Evolutionary conservation across 768 basidiomycete species (phyloP).

Genomic region (Leucosporidium yakuticum): DNA sequence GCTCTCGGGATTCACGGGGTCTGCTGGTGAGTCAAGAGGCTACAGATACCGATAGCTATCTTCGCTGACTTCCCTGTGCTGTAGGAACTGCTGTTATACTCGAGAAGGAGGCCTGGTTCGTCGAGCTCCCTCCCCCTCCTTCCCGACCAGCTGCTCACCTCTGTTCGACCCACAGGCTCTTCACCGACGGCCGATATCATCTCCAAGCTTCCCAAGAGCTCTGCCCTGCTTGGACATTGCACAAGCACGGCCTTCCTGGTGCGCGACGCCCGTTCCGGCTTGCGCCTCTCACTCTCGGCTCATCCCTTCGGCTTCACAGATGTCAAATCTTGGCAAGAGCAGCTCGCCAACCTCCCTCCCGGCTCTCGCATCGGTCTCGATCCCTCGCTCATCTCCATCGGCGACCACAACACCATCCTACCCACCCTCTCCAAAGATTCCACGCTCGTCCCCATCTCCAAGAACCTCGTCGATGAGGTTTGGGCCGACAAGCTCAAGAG

Average conservation of each 20-base stretch:
- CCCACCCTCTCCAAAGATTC: constrained; percentile 58
- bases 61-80: neutral
- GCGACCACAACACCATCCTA: constrained; percentile 59
- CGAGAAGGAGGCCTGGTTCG: constrained; percentile 54
- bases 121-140: too few relatives aligned
- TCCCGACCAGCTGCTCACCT: too few relatives aligned
- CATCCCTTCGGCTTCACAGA: constrained; percentile 48
- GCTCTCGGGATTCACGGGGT: constrained; percentile 91
- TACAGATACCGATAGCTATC: too few relatives aligned
- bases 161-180: constrained; percentile 47
- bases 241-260: constrained; percentile 87
- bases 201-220: constrained; percentile 80
- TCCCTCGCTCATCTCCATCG: constrained; percentile 65
- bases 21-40: constrained; percentile 57
- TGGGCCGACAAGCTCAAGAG: constrained; percentile 69
- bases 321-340: constrained; percentile 86
- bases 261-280: constrained; percentile 24
- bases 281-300: constrained; percentile 33
- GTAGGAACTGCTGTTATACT: constrained; percentile 73
- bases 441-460: constrained; percentile 56
- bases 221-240: constrained; percentile 82
- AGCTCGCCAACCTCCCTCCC: constrained; percentile 61
- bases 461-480: constrained; percentile 71
- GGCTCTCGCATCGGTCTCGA: constrained; percentile 73
- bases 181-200: constrained; percentile 94